Base-by-base conservation (phyloP, 345 rosid genomes). In the Citrus glauca region DNA sequence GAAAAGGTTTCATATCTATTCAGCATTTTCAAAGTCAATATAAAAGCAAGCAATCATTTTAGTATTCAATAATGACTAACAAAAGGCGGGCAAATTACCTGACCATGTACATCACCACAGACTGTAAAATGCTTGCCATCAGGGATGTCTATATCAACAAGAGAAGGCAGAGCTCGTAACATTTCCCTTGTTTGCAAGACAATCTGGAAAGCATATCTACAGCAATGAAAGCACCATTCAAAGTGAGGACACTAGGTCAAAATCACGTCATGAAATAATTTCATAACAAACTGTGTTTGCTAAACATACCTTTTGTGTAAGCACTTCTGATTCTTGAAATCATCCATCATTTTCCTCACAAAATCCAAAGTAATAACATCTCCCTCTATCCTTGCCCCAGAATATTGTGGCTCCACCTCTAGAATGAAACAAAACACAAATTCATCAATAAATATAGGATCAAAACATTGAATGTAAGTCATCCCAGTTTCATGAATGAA, bases 41-140 rank as follows among this genome's bases (percentile, higher is more conserved):
- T 33, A 37, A 76, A 66, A 67, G 62, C 48, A 30, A 33, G 57
- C 24, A 33, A 70, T 59, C 50, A 35, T 22, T 74, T 28, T 45
- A 32, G 25, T 28, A 69, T 48, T 78, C 22, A 38, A 55, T 35
- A 74, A 61, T 74, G 38, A 35, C 45, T 9, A 67, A 28, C 13
- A 10, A 45, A 45, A 2, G 50, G 72, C 65, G 59, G 57, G 30
- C 33, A 77, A 84, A 84, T 66, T 87, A 96, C 99, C 98, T 96
- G 98, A 74, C 99, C 99, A 83, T 96, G 99, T 45, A 96, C 98
- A 85, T 96, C 99, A 85, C 99, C 99, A 71, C 99, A 96, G 73
- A 96, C 97, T 0, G 98, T 94, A 80, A 94, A 88, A 84, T 88
- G 93, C 32, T 82, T 90, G 72, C 91, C 93, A 67, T 87, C 82